phyloP scores from a whole-genome alignment of 139 green algal genomes.

The Picochlorum sp. region DNA sequence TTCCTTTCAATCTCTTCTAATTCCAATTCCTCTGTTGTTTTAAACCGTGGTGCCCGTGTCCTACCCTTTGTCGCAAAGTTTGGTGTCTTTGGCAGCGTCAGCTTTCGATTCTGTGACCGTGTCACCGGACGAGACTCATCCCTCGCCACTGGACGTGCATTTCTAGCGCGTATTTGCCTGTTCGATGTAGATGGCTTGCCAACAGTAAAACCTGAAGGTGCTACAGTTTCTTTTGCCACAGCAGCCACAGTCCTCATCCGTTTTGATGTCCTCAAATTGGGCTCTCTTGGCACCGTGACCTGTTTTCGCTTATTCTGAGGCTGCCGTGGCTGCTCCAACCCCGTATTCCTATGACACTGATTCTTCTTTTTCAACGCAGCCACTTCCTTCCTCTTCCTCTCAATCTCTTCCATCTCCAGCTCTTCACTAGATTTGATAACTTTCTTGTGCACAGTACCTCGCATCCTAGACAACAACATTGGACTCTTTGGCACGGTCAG shows the following conservation, averaged over 20 bases:
- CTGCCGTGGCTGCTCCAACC: conserved; percentile 8
- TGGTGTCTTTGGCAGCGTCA: conserved; percentile 22
- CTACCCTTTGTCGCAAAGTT: conserved; percentile 36
- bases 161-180: too few relatives aligned
- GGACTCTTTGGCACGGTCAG: conserved; percentile 8
- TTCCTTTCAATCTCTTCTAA: conserved; percentile 21
- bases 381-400: conserved; percentile 20
- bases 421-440: conserved; percentile 44
- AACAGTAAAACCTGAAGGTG: conserved; percentile 11
- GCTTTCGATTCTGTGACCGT: background rate
- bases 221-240: conserved; percentile 20
- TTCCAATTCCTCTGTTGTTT: conserved; percentile 47
- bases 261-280: conserved; percentile 34
- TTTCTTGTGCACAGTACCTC: conserved; percentile 5
- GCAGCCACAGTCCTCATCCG: conserved; percentile 29
- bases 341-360: conserved; percentile 28
- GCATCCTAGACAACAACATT: conserved; percentile 1
- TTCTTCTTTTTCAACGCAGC: conserved; percentile 9
- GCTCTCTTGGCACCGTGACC: conserved; percentile 18
- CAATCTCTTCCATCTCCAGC: conserved; percentile 36
- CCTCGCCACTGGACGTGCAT: too few relatives aligned
- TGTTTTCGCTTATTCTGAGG: conserved; percentile 7
- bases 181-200: background rate
- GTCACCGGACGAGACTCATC: background rate
- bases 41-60: conserved; percentile 32